Percentiles rank a stretch among this genome's conserved stretches.
phyloP scores from a whole-genome alignment of 331 rosid genomes.

The Arachis monticola region DNA sequence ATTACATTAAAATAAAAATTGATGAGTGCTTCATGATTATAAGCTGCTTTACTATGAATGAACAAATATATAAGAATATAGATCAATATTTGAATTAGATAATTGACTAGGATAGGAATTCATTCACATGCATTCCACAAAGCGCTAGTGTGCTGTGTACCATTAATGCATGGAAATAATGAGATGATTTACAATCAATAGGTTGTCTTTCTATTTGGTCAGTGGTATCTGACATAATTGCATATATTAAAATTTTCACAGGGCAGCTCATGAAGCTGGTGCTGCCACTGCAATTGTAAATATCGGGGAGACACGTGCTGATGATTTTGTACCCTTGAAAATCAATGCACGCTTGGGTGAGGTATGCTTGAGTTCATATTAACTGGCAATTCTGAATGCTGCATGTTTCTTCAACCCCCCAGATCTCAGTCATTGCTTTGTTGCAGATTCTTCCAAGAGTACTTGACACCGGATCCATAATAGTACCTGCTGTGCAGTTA shows the following conservation, averaged over 20 bases:
- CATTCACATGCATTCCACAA: neutral
- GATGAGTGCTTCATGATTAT: too few species aligned
- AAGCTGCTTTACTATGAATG: neutral
- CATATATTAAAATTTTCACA: conserved; percentile 42
- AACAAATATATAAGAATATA: neutral
- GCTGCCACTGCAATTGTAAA: conserved; percentile 90
- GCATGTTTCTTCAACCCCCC: conserved; percentile 23
- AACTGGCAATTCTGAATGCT: conserved; percentile 8
- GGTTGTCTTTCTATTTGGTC: neutral
- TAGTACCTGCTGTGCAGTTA: conserved; percentile 56
- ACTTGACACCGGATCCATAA: conserved; percentile 78
- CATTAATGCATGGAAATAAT: neutral
- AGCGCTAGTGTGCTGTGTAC: neutral
- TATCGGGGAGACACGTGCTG: conserved; percentile 83
- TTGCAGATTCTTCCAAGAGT: conserved; percentile 85
- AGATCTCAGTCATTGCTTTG: conserved; percentile 27
- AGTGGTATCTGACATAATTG: conserved; percentile 13
- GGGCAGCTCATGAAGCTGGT: conserved; percentile 88
- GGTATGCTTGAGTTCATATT: conserved; percentile 48
- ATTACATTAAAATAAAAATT: too few species aligned
- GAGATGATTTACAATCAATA: neutral
- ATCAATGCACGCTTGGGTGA: conserved; percentile 91
- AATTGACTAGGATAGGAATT: neutral
- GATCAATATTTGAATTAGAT: neutral
- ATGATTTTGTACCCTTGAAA: conserved; percentile 80